Conservation (phyloP, 257 asterid genomes). For the Galeopsis tetrahit region DNA sequence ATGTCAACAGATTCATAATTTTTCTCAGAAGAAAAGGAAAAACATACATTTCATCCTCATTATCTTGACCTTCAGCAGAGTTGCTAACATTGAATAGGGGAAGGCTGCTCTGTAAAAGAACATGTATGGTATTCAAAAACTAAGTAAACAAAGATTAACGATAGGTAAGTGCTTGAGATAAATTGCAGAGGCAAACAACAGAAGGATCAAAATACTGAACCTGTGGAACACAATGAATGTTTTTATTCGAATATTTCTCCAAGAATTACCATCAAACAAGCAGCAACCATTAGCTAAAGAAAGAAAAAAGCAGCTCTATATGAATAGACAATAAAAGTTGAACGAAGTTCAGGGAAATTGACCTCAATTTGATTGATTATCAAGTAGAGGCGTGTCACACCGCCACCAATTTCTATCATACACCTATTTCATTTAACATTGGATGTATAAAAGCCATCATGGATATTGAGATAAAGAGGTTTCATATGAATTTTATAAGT, state of each 20-base stretch:
- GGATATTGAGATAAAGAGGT: conserved; percentile 6
- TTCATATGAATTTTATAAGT: conserved; percentile 15
- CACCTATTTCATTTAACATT: conserved; percentile 55
- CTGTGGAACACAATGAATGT: conserved; percentile 67
- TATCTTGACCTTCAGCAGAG: conserved; percentile 36
- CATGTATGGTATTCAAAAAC: conserved; percentile 28
- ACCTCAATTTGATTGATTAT: conserved; percentile 85
- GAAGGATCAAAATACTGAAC: conserved; percentile 45
- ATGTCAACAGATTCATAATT: conserved; percentile 1
- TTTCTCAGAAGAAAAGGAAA: too few relatives aligned
- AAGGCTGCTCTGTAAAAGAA: conserved; percentile 47
- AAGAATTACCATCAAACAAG: conserved; percentile 58
- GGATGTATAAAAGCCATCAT: conserved; percentile 28
- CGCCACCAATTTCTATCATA: conserved; percentile 58
- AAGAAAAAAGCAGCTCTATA: conserved; percentile 27
- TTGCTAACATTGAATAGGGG: conserved; percentile 43
- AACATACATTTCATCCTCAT: conserved; percentile 46
- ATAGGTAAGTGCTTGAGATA: conserved; percentile 22
- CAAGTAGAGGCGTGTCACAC: conserved; percentile 74
- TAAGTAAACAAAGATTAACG: conserved; percentile 22
- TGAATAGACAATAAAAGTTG: conserved; percentile 33
- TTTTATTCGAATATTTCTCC: conserved; percentile 72
- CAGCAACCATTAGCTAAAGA: conserved; percentile 35
- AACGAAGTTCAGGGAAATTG: conserved; percentile 24
- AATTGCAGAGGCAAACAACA: conserved; percentile 24